Conservation (phyloP, 768 basidiomycete genomes). For the Psilocybe cubensis region DNA sequence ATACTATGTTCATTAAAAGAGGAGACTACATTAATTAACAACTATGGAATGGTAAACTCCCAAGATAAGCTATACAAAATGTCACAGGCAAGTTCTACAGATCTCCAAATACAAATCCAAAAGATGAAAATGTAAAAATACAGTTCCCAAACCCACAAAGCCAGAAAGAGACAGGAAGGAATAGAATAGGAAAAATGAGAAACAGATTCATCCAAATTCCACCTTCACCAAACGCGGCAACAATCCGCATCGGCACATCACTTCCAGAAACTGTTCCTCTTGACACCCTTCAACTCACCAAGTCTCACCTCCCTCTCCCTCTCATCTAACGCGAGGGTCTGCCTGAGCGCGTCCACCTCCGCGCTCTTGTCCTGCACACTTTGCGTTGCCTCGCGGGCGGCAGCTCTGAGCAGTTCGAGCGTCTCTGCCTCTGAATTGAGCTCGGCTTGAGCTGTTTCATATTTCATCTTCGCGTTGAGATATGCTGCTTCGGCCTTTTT, state of each 20-base stretch:
- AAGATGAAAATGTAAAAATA: not conserved
- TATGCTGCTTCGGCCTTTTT: constrained; percentile 68
- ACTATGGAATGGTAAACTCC: too few species aligned
- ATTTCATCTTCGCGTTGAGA: constrained; percentile 63
- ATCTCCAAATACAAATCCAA: too few species aligned
- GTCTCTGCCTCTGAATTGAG: constrained; percentile 48
- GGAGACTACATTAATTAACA: too few species aligned
- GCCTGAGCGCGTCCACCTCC: constrained; percentile 70
- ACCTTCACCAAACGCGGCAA: not conserved
- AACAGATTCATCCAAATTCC: too few species aligned
- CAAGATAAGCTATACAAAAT: too few species aligned
- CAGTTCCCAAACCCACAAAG: not conserved
- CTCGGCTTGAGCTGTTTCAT: constrained; percentile 53
- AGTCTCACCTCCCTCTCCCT: constrained; percentile 62
- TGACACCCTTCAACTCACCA: constrained; percentile 39
- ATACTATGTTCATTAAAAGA: too few species aligned
- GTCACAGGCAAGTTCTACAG: too few species aligned
- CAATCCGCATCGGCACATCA: not conserved
- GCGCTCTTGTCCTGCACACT: constrained; percentile 71
- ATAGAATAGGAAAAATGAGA: not conserved
- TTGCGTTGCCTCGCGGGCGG: constrained; percentile 60
- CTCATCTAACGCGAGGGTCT: constrained; percentile 72
- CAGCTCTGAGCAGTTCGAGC: constrained; percentile 53
- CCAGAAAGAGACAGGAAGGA: not conserved
- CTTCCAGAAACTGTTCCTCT: not conserved